Conservation (phyloP, 331 rosid species). For the Acacia pycnantha region DNA sequence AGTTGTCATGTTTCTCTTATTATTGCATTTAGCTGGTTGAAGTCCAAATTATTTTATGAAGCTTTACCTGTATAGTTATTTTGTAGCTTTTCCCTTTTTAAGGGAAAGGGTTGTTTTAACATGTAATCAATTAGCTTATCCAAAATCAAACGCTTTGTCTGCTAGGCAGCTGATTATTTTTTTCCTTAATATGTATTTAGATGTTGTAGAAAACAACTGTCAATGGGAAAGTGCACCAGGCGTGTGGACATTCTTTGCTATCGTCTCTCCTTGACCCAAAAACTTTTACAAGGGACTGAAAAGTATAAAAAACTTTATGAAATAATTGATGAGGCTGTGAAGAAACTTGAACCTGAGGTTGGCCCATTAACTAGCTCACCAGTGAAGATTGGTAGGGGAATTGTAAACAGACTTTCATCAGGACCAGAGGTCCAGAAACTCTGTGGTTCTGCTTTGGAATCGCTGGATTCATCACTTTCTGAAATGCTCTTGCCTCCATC, state of each 20-base stretch:
- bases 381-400: slow-evolving; percentile 89
- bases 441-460: slow-evolving; percentile 75
- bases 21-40: neutral
- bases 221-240: slow-evolving; percentile 79
- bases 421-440: slow-evolving; percentile 95
- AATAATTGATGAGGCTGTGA: slow-evolving; percentile 66
- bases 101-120: neutral
- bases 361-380: slow-evolving; percentile 82
- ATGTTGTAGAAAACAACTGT: slow-evolving; percentile 85
- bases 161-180: neutral
- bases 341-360: slow-evolving; percentile 87
- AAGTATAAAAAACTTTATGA: slow-evolving; percentile 56
- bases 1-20: neutral
- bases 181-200: slow-evolving; percentile 41
- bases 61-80: neutral
- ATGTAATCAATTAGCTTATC: neutral
- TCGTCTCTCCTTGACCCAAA: slow-evolving; percentile 85
- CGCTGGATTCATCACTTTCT: slow-evolving; percentile 59
- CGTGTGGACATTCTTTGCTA: slow-evolving; percentile 91
- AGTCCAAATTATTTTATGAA: neutral
- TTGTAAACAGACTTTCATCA: slow-evolving; percentile 95
- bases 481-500: slow-evolving; percentile 29
- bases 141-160: neutral
- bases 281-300: slow-evolving; percentile 73
- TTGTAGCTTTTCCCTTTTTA: neutral